phyloP scores from a whole-genome alignment of 768 basidiomycete species.

The Mycena polygramma region DNA sequence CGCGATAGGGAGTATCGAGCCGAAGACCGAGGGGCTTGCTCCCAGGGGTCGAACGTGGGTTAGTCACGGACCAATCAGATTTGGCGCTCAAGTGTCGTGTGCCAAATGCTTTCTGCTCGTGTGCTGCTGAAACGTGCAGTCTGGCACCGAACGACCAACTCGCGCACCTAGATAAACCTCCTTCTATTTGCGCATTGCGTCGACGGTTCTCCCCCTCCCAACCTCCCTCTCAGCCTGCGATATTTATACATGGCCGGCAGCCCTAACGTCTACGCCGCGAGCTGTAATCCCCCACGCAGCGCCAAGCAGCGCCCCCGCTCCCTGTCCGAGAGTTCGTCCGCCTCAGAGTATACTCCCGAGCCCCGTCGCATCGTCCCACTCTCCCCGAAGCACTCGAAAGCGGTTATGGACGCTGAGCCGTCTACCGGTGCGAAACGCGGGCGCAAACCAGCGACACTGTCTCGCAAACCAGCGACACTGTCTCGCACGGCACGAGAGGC shows the following conservation, averaged over 20 bases:
- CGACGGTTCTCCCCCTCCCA: not conserved
- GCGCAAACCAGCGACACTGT: constrained; percentile 79
- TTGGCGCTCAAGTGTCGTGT: constrained; percentile 6
- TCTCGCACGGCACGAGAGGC: constrained; percentile 86
- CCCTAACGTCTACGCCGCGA: constrained; percentile 34
- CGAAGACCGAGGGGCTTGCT: not conserved
- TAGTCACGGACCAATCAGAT: constrained; percentile 4
- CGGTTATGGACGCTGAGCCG: constrained; percentile 42
- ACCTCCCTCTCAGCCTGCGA: not conserved
- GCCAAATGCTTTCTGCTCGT: too few relatives aligned
- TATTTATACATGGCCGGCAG: constrained; percentile 20
- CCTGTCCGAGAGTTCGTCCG: constrained; percentile 64
- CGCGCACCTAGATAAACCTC: constrained; percentile 18
- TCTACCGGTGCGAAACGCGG: constrained; percentile 68
- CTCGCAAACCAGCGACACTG: constrained; percentile 78
- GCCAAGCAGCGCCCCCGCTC: constrained; percentile 38
- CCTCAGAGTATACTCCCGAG: constrained; percentile 61
- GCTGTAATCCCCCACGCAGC: constrained; percentile 34
- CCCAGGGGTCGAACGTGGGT: constrained; percentile 33
- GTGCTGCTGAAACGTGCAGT: too few relatives aligned
- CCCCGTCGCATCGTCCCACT: constrained; percentile 35
- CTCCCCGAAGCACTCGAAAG: constrained; percentile 37
- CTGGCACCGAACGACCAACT: not conserved
- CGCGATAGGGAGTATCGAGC: not conserved
- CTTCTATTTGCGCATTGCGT: constrained; percentile 16